phyloP scores from a whole-genome alignment of 2,329 filamentous ascomycete species.

The Arthroderma sp. region DNA sequence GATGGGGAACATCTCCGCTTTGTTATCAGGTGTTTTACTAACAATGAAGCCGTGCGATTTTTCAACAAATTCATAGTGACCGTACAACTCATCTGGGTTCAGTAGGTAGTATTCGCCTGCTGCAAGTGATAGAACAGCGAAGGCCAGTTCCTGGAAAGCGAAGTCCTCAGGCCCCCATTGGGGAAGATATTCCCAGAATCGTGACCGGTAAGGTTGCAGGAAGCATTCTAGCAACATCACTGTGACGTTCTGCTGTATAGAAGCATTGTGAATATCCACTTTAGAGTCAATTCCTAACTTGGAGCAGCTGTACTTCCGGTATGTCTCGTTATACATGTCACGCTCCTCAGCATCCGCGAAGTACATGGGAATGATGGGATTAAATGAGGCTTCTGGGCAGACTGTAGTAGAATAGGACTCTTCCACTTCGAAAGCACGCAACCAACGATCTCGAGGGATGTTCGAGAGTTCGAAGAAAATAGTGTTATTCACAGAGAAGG shows the following conservation, averaged over 20 bases:
- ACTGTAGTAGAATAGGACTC: neutral
- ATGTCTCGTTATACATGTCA: neutral
- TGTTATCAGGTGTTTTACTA: neutral
- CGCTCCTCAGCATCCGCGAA: neutral
- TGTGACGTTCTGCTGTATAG: neutral
- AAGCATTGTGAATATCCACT: neutral
- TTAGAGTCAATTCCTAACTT: neutral
- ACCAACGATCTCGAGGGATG: conserved; percentile 1
- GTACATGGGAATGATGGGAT: neutral
- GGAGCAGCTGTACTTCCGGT: neutral
- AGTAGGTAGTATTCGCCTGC: neutral
- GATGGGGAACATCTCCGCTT: neutral
- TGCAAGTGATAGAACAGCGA: conserved; percentile 4
- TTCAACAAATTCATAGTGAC: neutral
- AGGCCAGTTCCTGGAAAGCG: conserved; percentile 1
- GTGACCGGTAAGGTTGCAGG: neutral
- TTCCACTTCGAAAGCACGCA: neutral
- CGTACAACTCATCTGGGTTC: neutral
- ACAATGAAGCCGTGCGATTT: neutral
- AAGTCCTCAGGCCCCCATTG: conserved; percentile 1
- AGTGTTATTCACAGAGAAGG: neutral
- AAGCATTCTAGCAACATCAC: neutral
- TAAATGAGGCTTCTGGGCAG: neutral
- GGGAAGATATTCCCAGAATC: neutral
- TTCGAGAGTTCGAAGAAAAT: neutral